Percentiles rank a stretch among this genome's conserved stretches.
phyloP scores from a whole-genome alignment of 805 yeast species.

The Candida quercuum region DNA sequence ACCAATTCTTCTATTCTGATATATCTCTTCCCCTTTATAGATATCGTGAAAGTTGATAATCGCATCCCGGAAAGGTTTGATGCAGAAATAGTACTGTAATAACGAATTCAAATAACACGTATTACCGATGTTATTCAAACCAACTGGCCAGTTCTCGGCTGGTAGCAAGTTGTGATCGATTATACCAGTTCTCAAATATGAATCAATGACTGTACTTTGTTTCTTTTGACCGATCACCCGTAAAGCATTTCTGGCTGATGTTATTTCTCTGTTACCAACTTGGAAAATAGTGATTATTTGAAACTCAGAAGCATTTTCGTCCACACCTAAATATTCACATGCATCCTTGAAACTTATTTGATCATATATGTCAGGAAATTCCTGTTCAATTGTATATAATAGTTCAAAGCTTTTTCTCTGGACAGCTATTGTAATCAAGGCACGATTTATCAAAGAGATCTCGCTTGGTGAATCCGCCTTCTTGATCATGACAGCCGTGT shows the following conservation, averaged over 20 bases:
- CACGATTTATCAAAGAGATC: slow-evolving; percentile 40
- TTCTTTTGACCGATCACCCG: slow-evolving; percentile 48
- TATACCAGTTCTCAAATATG: slow-evolving; percentile 57
- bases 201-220: slow-evolving; percentile 48
- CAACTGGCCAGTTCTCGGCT: slow-evolving; percentile 78
- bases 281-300: slow-evolving; percentile 50
- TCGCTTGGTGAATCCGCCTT: slow-evolving; percentile 46
- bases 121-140: slow-evolving; percentile 90
- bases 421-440: slow-evolving; percentile 58
- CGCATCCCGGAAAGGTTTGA: slow-evolving; percentile 71
- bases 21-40: slow-evolving; percentile 28
- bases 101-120: slow-evolving; percentile 93
- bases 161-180: slow-evolving; percentile 57
- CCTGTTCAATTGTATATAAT: slow-evolving; percentile 44
- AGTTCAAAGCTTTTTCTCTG: slow-evolving; percentile 52
- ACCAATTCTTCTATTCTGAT: slow-evolving; percentile 65
- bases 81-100: slow-evolving; percentile 83
- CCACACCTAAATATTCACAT: slow-evolving; percentile 41
- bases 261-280: slow-evolving; percentile 42
- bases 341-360: slow-evolving; percentile 36
- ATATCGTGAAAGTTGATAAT: slow-evolving; percentile 48
- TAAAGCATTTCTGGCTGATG: slow-evolving; percentile 53
- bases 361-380: slow-evolving; percentile 25
- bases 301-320: slow-evolving; percentile 49
- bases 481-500: slow-evolving; percentile 69